phyloP scores from a whole-genome alignment of 192 early-diverging fungal species.

The Backusella parvicylindrica region DNA sequence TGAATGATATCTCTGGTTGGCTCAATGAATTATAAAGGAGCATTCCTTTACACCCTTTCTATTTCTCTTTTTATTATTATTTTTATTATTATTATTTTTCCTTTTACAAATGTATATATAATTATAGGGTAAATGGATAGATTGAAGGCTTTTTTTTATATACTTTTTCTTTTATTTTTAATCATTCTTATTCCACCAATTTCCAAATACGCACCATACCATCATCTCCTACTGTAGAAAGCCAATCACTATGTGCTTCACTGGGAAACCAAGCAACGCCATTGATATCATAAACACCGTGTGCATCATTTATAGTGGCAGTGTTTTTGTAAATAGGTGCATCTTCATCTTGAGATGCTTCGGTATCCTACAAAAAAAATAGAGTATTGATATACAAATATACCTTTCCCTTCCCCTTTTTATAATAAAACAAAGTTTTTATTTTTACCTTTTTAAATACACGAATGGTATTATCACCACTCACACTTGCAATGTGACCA shows the following conservation, averaged over 20 bases:
- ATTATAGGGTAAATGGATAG: neutral
- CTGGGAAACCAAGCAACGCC: constrained; percentile 82
- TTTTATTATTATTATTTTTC: neutral
- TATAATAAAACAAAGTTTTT: neutral
- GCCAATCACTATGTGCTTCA: constrained; percentile 55
- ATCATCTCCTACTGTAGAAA: constrained; percentile 94
- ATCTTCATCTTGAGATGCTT: constrained; percentile 2
- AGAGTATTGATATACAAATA: neutral
- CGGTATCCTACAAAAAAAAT: neutral
- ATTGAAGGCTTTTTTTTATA: neutral
- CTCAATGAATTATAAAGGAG: constrained; percentile 31
- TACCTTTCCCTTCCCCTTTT: neutral
- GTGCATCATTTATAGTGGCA: constrained; percentile 56
- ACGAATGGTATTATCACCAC: constrained; percentile 79
- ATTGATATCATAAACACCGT: constrained; percentile 89
- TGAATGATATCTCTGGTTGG: constrained; percentile 29
- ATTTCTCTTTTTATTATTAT: neutral
- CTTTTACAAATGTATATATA: neutral
- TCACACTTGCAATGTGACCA: constrained; percentile 72
- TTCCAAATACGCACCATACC: constrained; percentile 82
- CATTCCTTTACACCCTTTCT: neutral
- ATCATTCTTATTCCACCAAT: constrained; percentile 20
- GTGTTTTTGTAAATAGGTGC: constrained; percentile 32
- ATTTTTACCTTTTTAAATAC: constrained; percentile 49
- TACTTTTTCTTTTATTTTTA: neutral